These are phyloP conservation scores for Zymoseptoria brevis DNA, from an alignment of 2,329 filamentous ascomycete species.

Conservation along the genomic window DNA sequence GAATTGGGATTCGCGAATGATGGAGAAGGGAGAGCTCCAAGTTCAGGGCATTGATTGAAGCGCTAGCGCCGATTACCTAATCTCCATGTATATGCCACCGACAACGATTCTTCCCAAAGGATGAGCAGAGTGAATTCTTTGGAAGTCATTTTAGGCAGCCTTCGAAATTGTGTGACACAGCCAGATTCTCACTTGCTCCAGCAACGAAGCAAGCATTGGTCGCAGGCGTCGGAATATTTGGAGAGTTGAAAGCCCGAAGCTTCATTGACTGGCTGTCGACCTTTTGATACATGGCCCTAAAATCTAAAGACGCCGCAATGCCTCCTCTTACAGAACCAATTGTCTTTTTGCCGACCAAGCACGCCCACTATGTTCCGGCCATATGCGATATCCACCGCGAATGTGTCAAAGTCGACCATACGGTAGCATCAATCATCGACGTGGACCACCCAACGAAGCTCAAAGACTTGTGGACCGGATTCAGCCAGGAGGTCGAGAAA, in stretches of 20 bases:
- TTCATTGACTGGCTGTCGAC: background rate
- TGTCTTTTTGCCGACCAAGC: constrained; percentile 21
- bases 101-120: background rate
- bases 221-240: background rate
- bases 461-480: constrained; percentile 49
- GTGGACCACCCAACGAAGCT: constrained; percentile 38
- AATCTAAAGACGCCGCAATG: background rate
- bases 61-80: background rate
- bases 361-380: constrained; percentile 48
- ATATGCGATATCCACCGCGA: constrained; percentile 51
- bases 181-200: no score
- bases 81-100: background rate
- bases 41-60: background rate
- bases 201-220: background rate
- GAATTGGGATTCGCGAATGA: background rate
- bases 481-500: constrained; percentile 41
- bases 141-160: no score
- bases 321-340: constrained; percentile 11
- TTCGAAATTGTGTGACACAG: no score
- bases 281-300: background rate
- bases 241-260: background rate
- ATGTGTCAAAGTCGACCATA: constrained; percentile 52
- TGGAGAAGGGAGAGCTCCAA: background rate
- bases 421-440: constrained; percentile 48
- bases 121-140: no score